These are phyloP conservation scores for Tetradesmus lagerheimii DNA, from an alignment of 139 green algal genomes.

Conservation along the genomic window DNA sequence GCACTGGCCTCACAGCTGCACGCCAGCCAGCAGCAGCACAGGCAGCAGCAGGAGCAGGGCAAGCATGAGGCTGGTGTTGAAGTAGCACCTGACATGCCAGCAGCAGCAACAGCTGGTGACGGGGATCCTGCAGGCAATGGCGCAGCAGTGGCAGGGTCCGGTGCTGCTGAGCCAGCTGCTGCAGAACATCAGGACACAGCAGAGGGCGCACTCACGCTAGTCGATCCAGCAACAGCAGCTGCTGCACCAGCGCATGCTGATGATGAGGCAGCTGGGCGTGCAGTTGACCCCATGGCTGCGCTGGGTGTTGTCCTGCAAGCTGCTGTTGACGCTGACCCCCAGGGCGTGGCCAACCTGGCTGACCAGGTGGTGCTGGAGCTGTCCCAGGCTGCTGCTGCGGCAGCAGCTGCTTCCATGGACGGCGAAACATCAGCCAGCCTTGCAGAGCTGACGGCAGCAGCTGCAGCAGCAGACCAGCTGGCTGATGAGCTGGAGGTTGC, in stretches of 20 bases:
- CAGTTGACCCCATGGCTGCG: not conserved
- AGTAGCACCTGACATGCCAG: not conserved
- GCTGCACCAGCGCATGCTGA: not conserved
- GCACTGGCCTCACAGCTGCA: not conserved
- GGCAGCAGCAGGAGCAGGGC: not conserved
- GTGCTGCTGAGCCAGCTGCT: not conserved
- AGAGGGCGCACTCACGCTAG: not conserved
- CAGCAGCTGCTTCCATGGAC: not conserved
- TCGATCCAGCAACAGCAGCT: not conserved
- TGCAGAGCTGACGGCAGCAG: not conserved
- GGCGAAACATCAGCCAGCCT: not conserved
- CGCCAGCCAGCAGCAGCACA: not conserved
- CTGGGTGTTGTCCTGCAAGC: not conserved
- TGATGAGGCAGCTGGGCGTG: not conserved
- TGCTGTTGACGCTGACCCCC: not conserved
- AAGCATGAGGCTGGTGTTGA: not conserved
- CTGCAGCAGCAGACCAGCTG: not conserved
- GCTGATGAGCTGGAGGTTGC: not conserved
- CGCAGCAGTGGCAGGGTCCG: not conserved
- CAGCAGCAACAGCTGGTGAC: not conserved
- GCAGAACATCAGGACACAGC: not conserved
- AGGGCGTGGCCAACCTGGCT: not conserved
- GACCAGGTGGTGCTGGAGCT: not conserved
- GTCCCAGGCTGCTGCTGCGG: not conserved
- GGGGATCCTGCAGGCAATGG: not conserved